Evolutionary conservation across 2,329 filamentous ascomycete species (phyloP).

Genomic region (Westerdykella ornata): DNA sequence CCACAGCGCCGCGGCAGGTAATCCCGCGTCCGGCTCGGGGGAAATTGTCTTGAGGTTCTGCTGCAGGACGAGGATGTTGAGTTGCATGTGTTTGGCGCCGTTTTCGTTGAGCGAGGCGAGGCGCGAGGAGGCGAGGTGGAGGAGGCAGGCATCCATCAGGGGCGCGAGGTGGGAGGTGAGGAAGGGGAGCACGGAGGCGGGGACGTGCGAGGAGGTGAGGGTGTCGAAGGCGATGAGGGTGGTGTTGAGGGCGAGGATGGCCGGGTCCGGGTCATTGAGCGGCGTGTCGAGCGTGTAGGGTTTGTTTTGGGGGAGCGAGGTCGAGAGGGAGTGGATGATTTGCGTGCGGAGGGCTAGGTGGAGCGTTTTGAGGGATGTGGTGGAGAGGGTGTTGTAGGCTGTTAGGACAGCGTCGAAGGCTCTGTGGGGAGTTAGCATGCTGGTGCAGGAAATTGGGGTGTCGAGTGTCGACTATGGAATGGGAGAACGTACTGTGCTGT

Average conservation of each 20-base stretch:
- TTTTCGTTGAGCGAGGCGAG: slow-evolving; percentile 77
- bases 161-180: slow-evolving; percentile 69
- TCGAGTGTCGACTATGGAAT: slow-evolving; percentile 1
- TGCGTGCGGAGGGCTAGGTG: slow-evolving; percentile 85
- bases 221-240: slow-evolving; percentile 85
- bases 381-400: slow-evolving; percentile 74
- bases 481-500: slow-evolving; percentile 61
- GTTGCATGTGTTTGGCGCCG: slow-evolving; percentile 79
- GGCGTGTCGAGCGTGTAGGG: slow-evolving; percentile 57
- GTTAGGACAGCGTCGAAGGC: slow-evolving; percentile 81
- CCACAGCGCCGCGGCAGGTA: slow-evolving; percentile 59
- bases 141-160: slow-evolving; percentile 72
- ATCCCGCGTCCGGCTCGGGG: slow-evolving; percentile 57
- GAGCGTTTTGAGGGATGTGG: slow-evolving; percentile 72
- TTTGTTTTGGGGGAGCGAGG: slow-evolving; percentile 36
- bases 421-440: slow-evolving; percentile 37
- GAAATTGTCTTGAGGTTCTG: slow-evolving; percentile 89
- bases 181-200: slow-evolving; percentile 61
- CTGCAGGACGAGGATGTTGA: slow-evolving; percentile 91
- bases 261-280: slow-evolving; percentile 69
- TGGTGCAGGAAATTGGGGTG: neutral
- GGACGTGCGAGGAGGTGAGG: slow-evolving; percentile 66
- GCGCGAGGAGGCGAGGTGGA: slow-evolving; percentile 55
- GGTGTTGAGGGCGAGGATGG: slow-evolving; percentile 75
- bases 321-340: slow-evolving; percentile 69